A percentile compares a stretch with the other conserved stretches of the same genome.
These are phyloP conservation scores for Neofusicoccum ribis DNA, from an alignment of 2,329 filamentous ascomycete species.

Conservation along the genomic window DNA sequence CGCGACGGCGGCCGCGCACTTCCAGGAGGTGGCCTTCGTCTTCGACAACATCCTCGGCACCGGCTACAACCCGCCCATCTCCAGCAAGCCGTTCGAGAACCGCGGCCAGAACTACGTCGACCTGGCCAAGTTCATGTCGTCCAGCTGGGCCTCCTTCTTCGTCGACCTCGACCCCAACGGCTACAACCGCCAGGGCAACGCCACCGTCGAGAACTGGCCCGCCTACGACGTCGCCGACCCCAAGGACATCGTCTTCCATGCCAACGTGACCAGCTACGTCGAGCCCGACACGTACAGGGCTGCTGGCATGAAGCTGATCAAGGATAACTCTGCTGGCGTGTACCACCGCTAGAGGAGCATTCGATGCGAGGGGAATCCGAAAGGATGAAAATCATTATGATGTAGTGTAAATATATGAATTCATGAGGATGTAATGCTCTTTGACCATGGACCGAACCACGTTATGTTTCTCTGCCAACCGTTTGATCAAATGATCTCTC, in stretches of 20 bases:
- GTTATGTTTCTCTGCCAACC: no score
- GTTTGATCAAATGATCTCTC: no score
- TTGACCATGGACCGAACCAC: no score
- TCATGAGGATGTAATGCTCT: background rate
- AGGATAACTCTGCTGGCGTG: slow-evolving; percentile 21
- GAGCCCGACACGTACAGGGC: slow-evolving; percentile 48
- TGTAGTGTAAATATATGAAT: background rate
- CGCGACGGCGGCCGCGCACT: slow-evolving; percentile 54
- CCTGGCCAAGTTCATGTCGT: slow-evolving; percentile 46
- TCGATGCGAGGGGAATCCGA: no score
- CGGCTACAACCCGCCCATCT: slow-evolving; percentile 41
- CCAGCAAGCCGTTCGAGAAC: slow-evolving; percentile 35
- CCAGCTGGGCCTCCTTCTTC: slow-evolving; percentile 49
- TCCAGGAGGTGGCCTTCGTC: slow-evolving; percentile 52
- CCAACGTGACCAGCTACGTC: slow-evolving; percentile 42
- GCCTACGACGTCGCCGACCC: slow-evolving; percentile 38
- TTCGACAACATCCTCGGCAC: slow-evolving; percentile 48
- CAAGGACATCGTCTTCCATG: slow-evolving; percentile 49
- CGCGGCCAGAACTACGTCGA: slow-evolving; percentile 39
- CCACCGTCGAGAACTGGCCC: slow-evolving; percentile 40
- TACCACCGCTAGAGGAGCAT: background rate
- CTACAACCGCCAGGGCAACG: slow-evolving; percentile 23
- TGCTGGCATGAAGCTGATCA: slow-evolving; percentile 48
- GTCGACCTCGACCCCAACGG: slow-evolving; percentile 43
- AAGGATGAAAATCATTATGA: background rate